Evolutionary conservation across 148 eudicot genomes (phyloP), one percentile per base, ranked within the genome.

Genomic region (Dianthus caryophyllus): DNA sequence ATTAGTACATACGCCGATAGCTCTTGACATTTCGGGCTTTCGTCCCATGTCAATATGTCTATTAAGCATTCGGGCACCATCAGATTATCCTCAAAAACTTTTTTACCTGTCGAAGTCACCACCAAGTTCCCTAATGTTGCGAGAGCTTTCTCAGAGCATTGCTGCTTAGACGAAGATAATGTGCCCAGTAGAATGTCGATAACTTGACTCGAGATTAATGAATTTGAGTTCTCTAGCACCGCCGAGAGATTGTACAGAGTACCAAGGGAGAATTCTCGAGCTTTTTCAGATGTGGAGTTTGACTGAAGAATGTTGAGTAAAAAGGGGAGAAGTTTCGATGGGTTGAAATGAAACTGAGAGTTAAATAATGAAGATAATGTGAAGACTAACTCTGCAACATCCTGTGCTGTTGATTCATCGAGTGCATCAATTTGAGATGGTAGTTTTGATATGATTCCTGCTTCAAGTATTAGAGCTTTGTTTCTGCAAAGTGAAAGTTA

Each of bases 11-110:
- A 92, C 5, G 78, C 79, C 0, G 96, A 84, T 5, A 83, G 55
- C 69, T 92, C 98, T 61, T 85, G 94, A 64, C 87, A 82, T 64
- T 83, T 92, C 5, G 87, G 82, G 38, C 76, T 76, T 17, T 89
- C 89, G 9, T 89, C 94, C 98, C 94, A 85, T 60, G 88, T 73
- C 71, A 89, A 49, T 26, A 85, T 79, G 74, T 92, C 98, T 5
- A 92, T 87, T 26, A 92, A 80, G 57, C 78, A 64, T 24, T 85
- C 79, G 0, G 96, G 96, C 62, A 87, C 77, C 76, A 73, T 60
- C 1, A 80, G 67, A 39, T 66, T 77, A 26, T 73, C 71, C 74
- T 91, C 97, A 20, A 91, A 26, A 12, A 84, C 82, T 50, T 83
- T 86, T 70, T 81, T 82, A 1, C 97, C 98, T 62, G 71, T 79